Base-by-base conservation (phyloP, 345 rosid species). In the Lumnitzera littorea region DNA sequence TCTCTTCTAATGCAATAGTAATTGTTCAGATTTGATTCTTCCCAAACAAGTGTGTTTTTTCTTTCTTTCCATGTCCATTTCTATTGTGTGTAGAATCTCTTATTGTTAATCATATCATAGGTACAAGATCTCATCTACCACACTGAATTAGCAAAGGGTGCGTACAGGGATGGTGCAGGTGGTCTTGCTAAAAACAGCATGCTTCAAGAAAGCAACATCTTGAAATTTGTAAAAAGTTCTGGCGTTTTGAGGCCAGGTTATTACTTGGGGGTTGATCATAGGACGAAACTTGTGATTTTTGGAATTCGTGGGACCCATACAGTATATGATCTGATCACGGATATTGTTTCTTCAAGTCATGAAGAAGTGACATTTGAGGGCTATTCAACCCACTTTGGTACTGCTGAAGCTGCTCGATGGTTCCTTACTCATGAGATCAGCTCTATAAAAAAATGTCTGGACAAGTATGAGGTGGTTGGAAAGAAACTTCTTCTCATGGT, bases 321-420 rank as follows among this genome's bases (percentile, higher is more conserved):
- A 0, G 91, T 88, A 8, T 88, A 84, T 53, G 99, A 94, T 72
- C 82, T 90, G 31, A 84, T 90, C 52, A 90, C 99, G 1, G 88
- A 86, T 61, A 88, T 88, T 68, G 86, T 88, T 64, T 76, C 96
- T 62, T 81, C 96, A n/a, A 80, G 92, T 61, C 78, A 82, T 61
- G 89, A 76, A 71, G 95, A 86, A 61, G 85, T 94, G 63, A 80
- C 89, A 24, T 86, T 82, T 75, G 99, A 94, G 72, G 95, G 96
- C 58, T 94, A 76, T 70, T 88, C 95, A 31, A 84, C 96, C 48
- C 99, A 94, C 75, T 91, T 90, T 78, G 99, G 97, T 73, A 88
- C 88, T 4, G 84, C 96, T 66, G 97, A 94, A 79, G 91, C 97
- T 68, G 92, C 99, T 48, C 74, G 92, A 17, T 94, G 99, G 99